A percentile compares a stretch with the other conserved stretches of the same genome.
Conservation (phyloP, 1,284 basidiomycete genomes). For the Ceratobasidium sp. region DNA sequence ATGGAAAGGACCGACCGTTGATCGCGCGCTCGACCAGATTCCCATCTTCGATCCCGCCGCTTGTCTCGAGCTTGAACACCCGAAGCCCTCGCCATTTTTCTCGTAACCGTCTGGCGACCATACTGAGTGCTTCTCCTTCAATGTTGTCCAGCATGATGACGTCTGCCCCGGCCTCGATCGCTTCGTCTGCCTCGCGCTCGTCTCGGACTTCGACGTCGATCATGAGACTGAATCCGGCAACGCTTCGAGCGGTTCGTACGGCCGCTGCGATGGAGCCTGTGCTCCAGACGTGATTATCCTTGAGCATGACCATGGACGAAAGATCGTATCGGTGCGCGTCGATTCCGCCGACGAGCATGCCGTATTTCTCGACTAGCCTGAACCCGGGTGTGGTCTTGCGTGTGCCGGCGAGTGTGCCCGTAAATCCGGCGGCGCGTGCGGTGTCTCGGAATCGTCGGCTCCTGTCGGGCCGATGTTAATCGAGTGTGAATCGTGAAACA, state of each 20-base stretch:
- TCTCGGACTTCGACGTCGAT: constrained; percentile 95
- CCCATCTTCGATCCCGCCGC: constrained; percentile 88
- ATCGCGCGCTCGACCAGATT: constrained; percentile 79
- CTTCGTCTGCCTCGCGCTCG: constrained; percentile 91
- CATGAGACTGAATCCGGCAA: constrained; percentile 91
- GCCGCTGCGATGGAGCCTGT: constrained; percentile 92
- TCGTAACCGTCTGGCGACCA: constrained; percentile 73
- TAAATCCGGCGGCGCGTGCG: constrained; percentile 81
- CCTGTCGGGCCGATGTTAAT: constrained; percentile 54
- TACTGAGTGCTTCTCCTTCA: constrained; percentile 74
- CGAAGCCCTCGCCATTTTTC: constrained; percentile 78
- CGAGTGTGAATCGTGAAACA: not conserved
- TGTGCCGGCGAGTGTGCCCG: constrained; percentile 92
- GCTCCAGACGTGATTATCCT: constrained; percentile 99
- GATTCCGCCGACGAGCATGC: constrained; percentile 97
- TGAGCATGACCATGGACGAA: constrained; percentile 99
- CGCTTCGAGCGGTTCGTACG: constrained; percentile 81
- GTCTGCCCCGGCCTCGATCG: constrained; percentile 95
- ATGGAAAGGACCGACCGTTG: constrained; percentile 67
- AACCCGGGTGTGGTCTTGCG: constrained; percentile 99
- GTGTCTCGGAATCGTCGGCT: constrained; percentile 82
- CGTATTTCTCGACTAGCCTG: constrained; percentile 97
- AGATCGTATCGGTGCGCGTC: constrained; percentile 97
- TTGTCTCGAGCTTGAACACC: constrained; percentile 89
- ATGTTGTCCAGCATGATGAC: constrained; percentile 99